Evolutionary conservation across 441 rosid species (phyloP).

Genomic region (Populus hybrid): DNA sequence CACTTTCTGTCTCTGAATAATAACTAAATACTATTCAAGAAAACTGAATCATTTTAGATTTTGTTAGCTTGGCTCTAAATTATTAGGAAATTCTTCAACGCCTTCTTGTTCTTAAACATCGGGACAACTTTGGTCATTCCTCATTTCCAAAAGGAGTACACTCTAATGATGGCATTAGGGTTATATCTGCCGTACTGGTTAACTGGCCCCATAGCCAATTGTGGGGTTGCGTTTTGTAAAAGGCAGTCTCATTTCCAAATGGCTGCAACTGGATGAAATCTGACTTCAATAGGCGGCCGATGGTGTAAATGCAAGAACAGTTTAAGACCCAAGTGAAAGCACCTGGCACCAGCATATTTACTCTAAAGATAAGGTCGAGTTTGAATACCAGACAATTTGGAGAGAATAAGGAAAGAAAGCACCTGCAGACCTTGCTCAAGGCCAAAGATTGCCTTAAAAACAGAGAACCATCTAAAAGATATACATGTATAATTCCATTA

Average conservation of each 20-base stretch:
- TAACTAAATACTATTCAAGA: background rate
- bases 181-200: background rate
- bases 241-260: background rate
- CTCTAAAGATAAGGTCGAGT: background rate
- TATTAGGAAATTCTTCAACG: background rate
- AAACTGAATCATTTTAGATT: too few relatives aligned
- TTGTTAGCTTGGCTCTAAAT: background rate
- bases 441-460: background rate
- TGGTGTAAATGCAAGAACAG: background rate
- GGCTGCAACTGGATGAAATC: background rate
- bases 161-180: background rate
- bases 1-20: background rate
- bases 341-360: background rate
- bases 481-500: background rate
- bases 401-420: background rate
- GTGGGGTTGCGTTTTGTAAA: background rate
- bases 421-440: background rate
- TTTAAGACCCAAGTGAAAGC: background rate
- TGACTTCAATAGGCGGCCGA: background rate
- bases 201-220: background rate
- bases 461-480: background rate
- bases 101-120: too few relatives aligned
- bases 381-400: background rate
- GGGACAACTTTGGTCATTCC: background rate
- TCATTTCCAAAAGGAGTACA: background rate